Evolutionary conservation across 2,329 filamentous ascomycete genomes (phyloP).

Genomic region (Peltaster fructicola): DNA sequence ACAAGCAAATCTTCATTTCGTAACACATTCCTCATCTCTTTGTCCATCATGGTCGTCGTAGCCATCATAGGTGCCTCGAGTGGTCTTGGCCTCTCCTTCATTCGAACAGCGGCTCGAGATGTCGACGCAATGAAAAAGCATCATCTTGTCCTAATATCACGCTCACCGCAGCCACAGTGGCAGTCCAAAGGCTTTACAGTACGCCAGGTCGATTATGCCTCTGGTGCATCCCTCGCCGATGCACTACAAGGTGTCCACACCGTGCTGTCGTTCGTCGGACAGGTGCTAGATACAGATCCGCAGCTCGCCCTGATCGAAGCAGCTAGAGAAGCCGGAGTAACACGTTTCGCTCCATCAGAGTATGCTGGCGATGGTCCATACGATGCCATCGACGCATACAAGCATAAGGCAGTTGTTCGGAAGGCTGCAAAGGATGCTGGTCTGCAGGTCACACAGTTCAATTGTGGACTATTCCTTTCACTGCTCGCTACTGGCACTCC

Average conservation of each 20-base stretch:
- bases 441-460: slow-evolving; percentile 13
- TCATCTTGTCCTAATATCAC: slow-evolving; percentile 14
- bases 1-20: not conserved
- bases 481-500: slow-evolving; percentile 14
- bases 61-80: slow-evolving; percentile 14
- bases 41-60: slow-evolving; percentile 10
- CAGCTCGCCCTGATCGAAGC: slow-evolving; percentile 39
- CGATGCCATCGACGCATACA: slow-evolving; percentile 11
- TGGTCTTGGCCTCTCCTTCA: slow-evolving; percentile 16
- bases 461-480: slow-evolving; percentile 15
- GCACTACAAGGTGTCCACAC: slow-evolving; percentile 15
- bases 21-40: slow-evolving; percentile 1
- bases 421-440: slow-evolving; percentile 8
- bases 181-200: slow-evolving; percentile 9
- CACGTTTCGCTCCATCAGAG: slow-evolving; percentile 43
- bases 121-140: too few relatives aligned
- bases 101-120: too few relatives aligned
- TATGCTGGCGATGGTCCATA: slow-evolving; percentile 22
- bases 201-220: slow-evolving; percentile 12
- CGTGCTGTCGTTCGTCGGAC: slow-evolving; percentile 14
- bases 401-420: slow-evolving; percentile 12
- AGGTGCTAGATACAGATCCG: slow-evolving; percentile 9
- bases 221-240: slow-evolving; percentile 8
- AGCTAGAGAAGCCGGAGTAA: slow-evolving; percentile 39
- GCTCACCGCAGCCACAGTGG: slow-evolving; percentile 9